A percentile compares a stretch with the other conserved stretches of the same genome.
phyloP scores from a whole-genome alignment of 139 green algal species.

The Chlamydomonas sp. region DNA sequence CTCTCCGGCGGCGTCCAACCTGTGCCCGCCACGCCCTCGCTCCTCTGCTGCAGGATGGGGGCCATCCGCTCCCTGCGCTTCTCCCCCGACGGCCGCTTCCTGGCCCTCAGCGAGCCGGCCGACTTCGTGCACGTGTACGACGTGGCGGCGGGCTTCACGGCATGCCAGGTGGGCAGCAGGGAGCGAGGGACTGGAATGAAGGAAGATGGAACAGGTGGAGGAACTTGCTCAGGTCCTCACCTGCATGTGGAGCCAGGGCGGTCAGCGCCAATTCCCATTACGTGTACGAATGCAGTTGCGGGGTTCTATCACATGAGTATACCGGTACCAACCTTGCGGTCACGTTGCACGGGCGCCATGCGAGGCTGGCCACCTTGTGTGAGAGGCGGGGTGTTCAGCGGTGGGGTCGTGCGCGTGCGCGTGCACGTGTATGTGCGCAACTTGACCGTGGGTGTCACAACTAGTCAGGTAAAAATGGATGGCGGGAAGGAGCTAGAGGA shows the following conservation, averaged over 20 bases:
- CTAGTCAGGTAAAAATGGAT: too few relatives aligned
- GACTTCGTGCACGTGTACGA: constrained; percentile 96
- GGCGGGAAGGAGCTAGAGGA: too few relatives aligned
- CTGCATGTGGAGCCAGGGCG: neutral
- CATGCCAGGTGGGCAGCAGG: constrained; percentile 29
- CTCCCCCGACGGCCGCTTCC: constrained; percentile 74
- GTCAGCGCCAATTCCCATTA: neutral
- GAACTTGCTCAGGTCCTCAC: too few relatives aligned
- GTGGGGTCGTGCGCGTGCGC: too few relatives aligned
- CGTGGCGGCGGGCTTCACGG: constrained; percentile 48
- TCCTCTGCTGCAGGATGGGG: constrained; percentile 79
- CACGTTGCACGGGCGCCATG: too few relatives aligned
- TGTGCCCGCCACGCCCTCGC: constrained; percentile 29
- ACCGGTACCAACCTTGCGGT: too few relatives aligned
- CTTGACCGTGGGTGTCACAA: too few relatives aligned
- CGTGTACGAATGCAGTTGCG: neutral
- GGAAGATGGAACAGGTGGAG: too few relatives aligned
- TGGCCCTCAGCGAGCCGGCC: constrained; percentile 89
- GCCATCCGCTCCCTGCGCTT: constrained; percentile 84
- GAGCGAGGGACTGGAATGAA: too few relatives aligned
- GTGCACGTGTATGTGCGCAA: too few relatives aligned
- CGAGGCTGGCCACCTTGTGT: too few relatives aligned
- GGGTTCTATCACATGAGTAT: neutral
- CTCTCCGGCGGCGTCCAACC: neutral
- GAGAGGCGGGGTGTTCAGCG: too few relatives aligned